Evolutionary conservation across 129 eudicot species (phyloP), one percentile per base, ranked within the genome.

Genomic region (Tanacetum coccineum): DNA sequence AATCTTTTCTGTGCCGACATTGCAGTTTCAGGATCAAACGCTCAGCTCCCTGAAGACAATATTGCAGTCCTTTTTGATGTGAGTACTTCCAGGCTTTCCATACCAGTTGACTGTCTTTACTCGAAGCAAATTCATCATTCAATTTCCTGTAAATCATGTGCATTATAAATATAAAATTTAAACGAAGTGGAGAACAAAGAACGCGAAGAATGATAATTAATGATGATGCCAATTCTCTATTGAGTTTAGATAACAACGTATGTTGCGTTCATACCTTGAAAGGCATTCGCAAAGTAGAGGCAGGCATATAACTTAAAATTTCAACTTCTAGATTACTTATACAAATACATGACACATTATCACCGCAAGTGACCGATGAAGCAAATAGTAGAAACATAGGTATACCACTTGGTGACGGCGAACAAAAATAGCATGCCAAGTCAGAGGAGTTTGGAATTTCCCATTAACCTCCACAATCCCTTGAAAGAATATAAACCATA

Each of bases 401-500:
- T 48, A 57, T 83, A 92, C 98, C n/a, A n/a, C 98, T 92, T 92
- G 40, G 98, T 86, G 62, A 78, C 98, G n/a, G 64, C 74, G 61
- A 68, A 84, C 84, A 80, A 92, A 88, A n/a, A n/a, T n/a, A 66
- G 95, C 85, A 78, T 88, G n/a, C 98, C 75, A 92, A 75, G 71
- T 88, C 74, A n/a, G n/a, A 53, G 98, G 98, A 55, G 98, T 91
- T 32, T 87, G 96, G n/a, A n/a, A n/a, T 65, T 87, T 85, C 36
- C 96, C 96, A 30, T 91, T 91, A 48, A 88, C 88, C 88, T 91
- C 96, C 42, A 91, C 96, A 62, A 91, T 91, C 98, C 98, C 88
- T 64, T 81, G 96, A 86, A 95, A 74, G 96, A 81, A 85, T 78
- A 82, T 53, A 92, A 78, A 64, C 95, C 95, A 73, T 92, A 88